Base-by-base conservation (phyloP, 2,329 filamentous ascomycete species). In the Ceratocystis papillata region DNA sequence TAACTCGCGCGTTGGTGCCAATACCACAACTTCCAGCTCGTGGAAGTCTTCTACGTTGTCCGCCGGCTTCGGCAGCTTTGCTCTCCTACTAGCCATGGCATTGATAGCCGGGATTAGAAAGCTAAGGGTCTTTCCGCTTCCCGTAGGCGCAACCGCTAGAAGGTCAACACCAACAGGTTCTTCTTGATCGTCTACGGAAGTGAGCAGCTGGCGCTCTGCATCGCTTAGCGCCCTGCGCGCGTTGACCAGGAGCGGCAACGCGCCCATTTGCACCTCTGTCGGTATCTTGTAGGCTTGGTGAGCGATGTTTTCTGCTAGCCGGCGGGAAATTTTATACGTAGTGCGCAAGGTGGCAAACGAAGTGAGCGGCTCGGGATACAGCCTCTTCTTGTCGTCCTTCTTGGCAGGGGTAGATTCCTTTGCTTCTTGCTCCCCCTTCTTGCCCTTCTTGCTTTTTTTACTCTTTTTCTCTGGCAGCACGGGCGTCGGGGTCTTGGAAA, bases 81-180 rank as follows among this genome's bases (percentile, higher is more conserved):
- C 78, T 53, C 81, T 77, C 64, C 82, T 77, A 68, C 81, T 79
- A 70, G 89, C 78, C 53, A 96, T 85, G 59, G 83, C 82, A 72
- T 96, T 87, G 71, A 99, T 85, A 2, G 91, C 81, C 0, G 93
- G 92, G 53, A 99, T 88, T 71, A 97, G 76, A 72, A 96, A 99
- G 20, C 91, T 90, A 69, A 99, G 79, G 0, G 94, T 99, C 79
- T 99, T 99, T 57, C 94, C 94, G 74, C 93, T 97, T 28, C 94
- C 94, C 0, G 94, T 99, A 1, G 94, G 94, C 2, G 94, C 94
- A 55, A 97, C 86, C 0, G 90, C 89, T 69, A 99, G 76, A 48
- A 99, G 84, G 77, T 99, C 87, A 3, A 63, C 53, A 1, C 37
- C 28, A 22, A n/a, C n/a, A 33, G 28, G 22, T 7, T 37, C 20